A percentile compares a stretch with the other conserved stretches of the same genome.
Conservation (phyloP, 208 protist species). For the Angomonas ambiguus region DNA sequence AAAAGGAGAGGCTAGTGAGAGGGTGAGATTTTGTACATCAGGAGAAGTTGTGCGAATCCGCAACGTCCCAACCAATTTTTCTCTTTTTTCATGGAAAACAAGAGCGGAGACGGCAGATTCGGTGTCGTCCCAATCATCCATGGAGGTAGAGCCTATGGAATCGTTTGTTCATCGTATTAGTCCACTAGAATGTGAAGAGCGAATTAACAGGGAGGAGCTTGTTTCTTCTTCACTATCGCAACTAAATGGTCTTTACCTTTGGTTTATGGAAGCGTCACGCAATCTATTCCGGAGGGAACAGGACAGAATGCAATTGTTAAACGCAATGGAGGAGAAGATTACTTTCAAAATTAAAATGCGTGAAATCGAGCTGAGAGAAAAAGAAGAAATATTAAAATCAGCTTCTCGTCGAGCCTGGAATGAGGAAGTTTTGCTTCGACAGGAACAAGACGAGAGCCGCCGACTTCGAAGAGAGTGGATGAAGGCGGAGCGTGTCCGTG, state of each 20-base stretch:
- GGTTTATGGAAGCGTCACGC: not conserved
- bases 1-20: not conserved
- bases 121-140: too few relatives aligned
- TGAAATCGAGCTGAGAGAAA: not conserved
- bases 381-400: not conserved
- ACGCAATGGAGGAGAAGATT: not conserved
- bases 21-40: not conserved
- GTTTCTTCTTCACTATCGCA: not conserved
- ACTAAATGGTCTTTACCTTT: not conserved
- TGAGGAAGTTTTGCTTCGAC: conserved; percentile 19
- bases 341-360: not conserved
- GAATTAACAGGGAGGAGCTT: not conserved
- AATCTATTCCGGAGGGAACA: not conserved
- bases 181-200: not conserved
- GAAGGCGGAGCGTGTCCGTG: conserved; percentile 18
- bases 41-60: not conserved
- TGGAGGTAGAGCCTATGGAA: not conserved
- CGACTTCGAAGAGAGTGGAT: conserved; percentile 7
- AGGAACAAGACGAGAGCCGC: conserved; percentile 7
- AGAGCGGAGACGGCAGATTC: not conserved
- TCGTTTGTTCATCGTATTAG: not conserved
- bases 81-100: not conserved
- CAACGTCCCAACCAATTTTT: not conserved
- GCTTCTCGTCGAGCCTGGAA: conserved; percentile 38
- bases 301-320: not conserved